phyloP scores from a whole-genome alignment of 306 rosid species.

The Quercus aquifolioides region DNA sequence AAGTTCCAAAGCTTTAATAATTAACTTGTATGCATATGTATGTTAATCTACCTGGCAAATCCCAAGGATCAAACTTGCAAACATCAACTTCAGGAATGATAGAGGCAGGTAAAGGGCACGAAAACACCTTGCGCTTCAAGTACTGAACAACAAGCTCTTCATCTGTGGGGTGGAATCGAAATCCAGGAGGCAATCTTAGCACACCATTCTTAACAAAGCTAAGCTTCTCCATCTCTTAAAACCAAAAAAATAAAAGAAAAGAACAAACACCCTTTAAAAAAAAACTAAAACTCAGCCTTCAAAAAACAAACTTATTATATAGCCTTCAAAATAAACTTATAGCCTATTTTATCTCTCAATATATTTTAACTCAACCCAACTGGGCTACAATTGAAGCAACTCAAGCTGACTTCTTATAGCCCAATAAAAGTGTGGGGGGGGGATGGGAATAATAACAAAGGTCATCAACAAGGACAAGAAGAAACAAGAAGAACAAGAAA shows the following conservation, averaged over 20 bases:
- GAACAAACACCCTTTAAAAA: not conserved
- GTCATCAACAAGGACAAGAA: conserved; percentile 18
- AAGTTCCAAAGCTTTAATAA: not conserved
- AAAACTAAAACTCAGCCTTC: not conserved
- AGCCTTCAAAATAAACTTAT: not conserved
- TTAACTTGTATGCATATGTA: not conserved
- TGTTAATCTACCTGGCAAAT: conserved; percentile 72
- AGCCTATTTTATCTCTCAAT: not conserved
- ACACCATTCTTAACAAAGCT: conserved; percentile 76
- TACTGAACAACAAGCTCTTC: conserved; percentile 87
- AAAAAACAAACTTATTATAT: not conserved
- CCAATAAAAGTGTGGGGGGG: conserved; percentile 7
- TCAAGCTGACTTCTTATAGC: conserved; percentile 18
- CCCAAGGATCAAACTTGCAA: conserved; percentile 98
- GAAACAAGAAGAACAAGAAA: conserved; percentile 11
- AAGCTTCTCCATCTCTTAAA: conserved; percentile 41
- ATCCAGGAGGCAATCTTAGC: conserved; percentile 87
- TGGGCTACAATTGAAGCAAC: not conserved
- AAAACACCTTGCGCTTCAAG: conserved; percentile 72
- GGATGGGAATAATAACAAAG: not conserved
- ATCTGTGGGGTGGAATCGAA: conserved; percentile 93
- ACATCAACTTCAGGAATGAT: conserved; percentile 86
- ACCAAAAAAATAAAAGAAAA: not conserved
- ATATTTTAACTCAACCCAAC: not conserved
- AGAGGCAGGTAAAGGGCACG: conserved; percentile 84